Percentiles rank a stretch among this genome's conserved stretches.
Evolutionary conservation across 768 basidiomycete species (phyloP).

Genomic region (Hypholoma sublateritium): DNA sequence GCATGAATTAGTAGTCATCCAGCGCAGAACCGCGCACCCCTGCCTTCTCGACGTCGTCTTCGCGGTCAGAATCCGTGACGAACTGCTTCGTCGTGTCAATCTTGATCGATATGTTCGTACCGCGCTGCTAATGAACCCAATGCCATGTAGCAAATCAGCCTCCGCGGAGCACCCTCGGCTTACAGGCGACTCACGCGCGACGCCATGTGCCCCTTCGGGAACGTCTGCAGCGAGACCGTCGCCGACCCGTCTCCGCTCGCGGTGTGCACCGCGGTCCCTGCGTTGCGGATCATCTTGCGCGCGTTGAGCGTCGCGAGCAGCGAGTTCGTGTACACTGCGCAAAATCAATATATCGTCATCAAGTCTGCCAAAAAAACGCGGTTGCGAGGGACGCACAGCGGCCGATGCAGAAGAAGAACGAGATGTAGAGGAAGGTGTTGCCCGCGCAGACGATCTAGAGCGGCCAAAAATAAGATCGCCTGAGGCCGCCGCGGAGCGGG

Average conservation of each 20-base stretch:
- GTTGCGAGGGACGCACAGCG: conserved; percentile 40
- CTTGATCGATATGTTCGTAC: conserved; percentile 52
- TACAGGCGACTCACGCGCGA: conserved; percentile 27
- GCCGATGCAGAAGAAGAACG: conserved; percentile 61
- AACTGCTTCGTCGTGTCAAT: conserved; percentile 55
- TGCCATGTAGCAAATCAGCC: neutral
- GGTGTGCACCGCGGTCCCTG: conserved; percentile 37
- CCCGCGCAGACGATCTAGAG: conserved; percentile 46
- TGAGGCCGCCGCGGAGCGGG: neutral
- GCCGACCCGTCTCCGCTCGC: conserved; percentile 40
- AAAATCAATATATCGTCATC: too few relatives aligned
- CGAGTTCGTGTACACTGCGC: conserved; percentile 58
- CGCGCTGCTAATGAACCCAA: conserved; percentile 33
- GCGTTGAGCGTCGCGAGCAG: conserved; percentile 63
- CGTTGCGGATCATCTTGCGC: conserved; percentile 44
- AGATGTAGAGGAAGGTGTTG: conserved; percentile 53
- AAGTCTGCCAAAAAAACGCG: neutral
- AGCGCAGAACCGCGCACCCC: conserved; percentile 8
- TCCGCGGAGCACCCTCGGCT: too few relatives aligned
- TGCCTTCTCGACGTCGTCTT: conserved; percentile 25
- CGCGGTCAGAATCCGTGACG: conserved; percentile 38
- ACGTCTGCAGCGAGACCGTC: conserved; percentile 38
- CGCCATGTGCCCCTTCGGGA: conserved; percentile 31
- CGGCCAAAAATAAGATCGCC: too few relatives aligned
- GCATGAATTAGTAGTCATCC: neutral